Evolutionary conservation across 371 early-diverging fungal genomes (phyloP).

Genomic region (Mortierella sp.): DNA sequence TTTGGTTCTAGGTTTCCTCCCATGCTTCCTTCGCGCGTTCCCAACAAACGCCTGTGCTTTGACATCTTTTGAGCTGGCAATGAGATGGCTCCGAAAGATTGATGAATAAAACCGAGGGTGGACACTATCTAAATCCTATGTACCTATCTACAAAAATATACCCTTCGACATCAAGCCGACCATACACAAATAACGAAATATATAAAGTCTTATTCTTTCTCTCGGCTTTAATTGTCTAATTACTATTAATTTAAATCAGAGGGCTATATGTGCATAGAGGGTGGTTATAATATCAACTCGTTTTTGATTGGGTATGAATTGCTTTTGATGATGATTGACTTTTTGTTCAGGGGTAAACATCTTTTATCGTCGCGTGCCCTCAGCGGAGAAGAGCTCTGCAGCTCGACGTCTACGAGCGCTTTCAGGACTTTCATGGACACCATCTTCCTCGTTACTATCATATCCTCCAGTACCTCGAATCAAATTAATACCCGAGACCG

Average conservation of each 20-base stretch:
- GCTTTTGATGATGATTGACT: neutral
- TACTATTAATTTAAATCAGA: too few species aligned
- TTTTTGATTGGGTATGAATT: slow-evolving; percentile 1
- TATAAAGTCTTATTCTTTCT: neutral
- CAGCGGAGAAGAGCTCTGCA: slow-evolving; percentile 51
- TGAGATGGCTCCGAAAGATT: slow-evolving; percentile 58
- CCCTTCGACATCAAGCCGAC: neutral
- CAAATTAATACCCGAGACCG: slow-evolving; percentile 16
- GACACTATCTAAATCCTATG: neutral
- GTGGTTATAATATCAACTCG: neutral
- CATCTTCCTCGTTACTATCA: slow-evolving; percentile 28
- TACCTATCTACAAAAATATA: neutral
- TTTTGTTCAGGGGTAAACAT: neutral
- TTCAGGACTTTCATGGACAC: slow-evolving; percentile 34
- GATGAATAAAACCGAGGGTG: slow-evolving; percentile 32
- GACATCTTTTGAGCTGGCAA: slow-evolving; percentile 81
- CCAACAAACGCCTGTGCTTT: slow-evolving; percentile 93
- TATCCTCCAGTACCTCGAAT: slow-evolving; percentile 20
- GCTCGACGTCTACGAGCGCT: slow-evolving; percentile 48
- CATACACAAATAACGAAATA: neutral
- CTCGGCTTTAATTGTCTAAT: too few species aligned
- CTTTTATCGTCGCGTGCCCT: slow-evolving; percentile 24
- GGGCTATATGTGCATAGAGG: neutral
- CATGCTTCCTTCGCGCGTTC: slow-evolving; percentile 89
- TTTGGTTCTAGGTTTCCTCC: slow-evolving; percentile 77